Percentiles rank a stretch among this genome's conserved stretches.
These are phyloP conservation scores for Starmerella khaoyaiensis DNA, from an alignment of 805 yeast genomes.

Conservation along the genomic window DNA sequence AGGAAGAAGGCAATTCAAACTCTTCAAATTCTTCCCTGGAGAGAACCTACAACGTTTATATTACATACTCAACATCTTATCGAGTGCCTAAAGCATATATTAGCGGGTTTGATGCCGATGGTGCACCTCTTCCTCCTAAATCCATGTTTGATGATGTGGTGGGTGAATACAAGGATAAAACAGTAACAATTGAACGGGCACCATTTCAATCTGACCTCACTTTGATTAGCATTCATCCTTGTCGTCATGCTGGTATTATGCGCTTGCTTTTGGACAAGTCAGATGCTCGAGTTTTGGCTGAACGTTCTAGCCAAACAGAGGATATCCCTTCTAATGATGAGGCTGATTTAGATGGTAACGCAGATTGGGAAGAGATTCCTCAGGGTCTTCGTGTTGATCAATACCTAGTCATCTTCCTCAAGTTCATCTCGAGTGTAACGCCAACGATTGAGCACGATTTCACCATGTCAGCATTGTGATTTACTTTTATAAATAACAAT, in stretches of 20 bases:
- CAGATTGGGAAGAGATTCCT: constrained; percentile 48
- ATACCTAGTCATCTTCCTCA: constrained; percentile 74
- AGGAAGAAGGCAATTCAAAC: constrained; percentile 19
- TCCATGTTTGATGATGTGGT: constrained; percentile 93
- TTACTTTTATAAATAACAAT: not conserved
- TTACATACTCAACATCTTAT: constrained; percentile 86
- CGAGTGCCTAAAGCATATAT: constrained; percentile 90
- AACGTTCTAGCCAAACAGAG: too few relatives aligned
- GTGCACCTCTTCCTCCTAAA: constrained; percentile 72
- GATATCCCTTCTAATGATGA: constrained; percentile 20
- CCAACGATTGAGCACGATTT: constrained; percentile 97
- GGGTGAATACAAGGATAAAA: constrained; percentile 82
- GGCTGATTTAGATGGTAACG: constrained; percentile 20
- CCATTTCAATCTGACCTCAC: constrained; percentile 71
- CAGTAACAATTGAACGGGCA: constrained; percentile 88
- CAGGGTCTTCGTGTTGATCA: constrained; percentile 71
- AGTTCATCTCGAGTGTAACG: constrained; percentile 91
- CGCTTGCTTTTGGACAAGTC: constrained; percentile 69
- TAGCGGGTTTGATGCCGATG: constrained; percentile 73
- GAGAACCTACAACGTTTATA: constrained; percentile 67
- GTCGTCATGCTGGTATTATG: constrained; percentile 93
- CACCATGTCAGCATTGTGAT: constrained; percentile 72
- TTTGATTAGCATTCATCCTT: constrained; percentile 84
- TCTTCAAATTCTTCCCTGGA: constrained; percentile 5
- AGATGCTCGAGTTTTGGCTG: constrained; percentile 26